Evolutionary conservation across 2,329 filamentous ascomycete genomes (phyloP).

Genomic region (Fusarium sp.): DNA sequence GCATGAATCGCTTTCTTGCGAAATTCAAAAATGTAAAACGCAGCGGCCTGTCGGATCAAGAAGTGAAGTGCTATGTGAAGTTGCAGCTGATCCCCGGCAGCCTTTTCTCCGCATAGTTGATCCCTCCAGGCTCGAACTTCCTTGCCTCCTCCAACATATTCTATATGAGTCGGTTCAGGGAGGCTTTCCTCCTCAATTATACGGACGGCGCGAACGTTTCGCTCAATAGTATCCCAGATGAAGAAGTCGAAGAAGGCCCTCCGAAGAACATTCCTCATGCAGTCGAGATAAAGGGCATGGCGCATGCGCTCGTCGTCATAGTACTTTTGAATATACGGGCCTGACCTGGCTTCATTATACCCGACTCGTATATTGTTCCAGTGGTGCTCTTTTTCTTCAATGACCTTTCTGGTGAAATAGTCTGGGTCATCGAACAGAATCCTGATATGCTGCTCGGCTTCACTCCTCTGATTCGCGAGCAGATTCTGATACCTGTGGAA

Average conservation of each 20-base stretch:
- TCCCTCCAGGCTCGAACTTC: background rate
- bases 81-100: too few species aligned
- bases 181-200: background rate
- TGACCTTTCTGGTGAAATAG: constrained; percentile 31
- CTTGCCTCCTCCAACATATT: background rate
- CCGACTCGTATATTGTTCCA: constrained; percentile 33
- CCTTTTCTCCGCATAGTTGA: background rate
- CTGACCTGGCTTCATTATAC: constrained; percentile 1
- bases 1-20: constrained; percentile 42
- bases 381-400: constrained; percentile 43
- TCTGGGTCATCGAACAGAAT: constrained; percentile 38
- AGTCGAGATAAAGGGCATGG: constrained; percentile 33
- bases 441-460: constrained; percentile 30
- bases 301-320: background rate
- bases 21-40: constrained; percentile 41
- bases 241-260: constrained; percentile 41
- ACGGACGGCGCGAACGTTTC: background rate
- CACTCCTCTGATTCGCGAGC: constrained; percentile 10
- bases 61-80: background rate
- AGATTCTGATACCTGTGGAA: constrained; percentile 5
- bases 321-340: constrained; percentile 18
- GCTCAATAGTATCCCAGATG: constrained; percentile 27
- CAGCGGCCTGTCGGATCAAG: constrained; percentile 31
- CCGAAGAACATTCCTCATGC: constrained; percentile 29
- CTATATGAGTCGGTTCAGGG: background rate